Evolutionary conservation across 108 stramenopile genomes (phyloP), one percentile per base, ranked within the genome.

Genomic region (Bacterosira constricta): DNA sequence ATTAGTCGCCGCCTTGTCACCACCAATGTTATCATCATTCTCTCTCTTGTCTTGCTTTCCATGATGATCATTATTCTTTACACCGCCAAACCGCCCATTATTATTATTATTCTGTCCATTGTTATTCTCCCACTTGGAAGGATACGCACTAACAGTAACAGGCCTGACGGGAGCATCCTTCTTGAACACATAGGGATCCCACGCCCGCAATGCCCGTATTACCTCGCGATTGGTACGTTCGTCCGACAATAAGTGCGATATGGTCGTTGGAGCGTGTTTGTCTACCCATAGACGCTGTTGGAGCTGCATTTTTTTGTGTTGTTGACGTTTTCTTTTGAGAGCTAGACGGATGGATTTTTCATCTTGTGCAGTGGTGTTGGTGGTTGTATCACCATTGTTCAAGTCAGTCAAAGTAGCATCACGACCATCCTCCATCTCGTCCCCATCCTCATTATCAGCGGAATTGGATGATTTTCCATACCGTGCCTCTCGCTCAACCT

Each of bases 151-250:
- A 5, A 50, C 62, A 17, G 65, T 49, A 9, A 44, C 46, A 18
- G 91, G 92, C 21, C 86, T 62, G 2, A 60, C 50, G 23, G 90
- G 91, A 51, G 86, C 79, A 26, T 79, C 87, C 54, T 68, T 64
- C 42, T 85, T 79, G 84, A 99, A 99, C 0, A 99, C 99, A 61
- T 95, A 96, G 17, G 86, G 86, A 81, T 97, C 97, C 99, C 99
- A 99, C 10, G 59, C 82, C 62, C 93, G 77, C 30, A 99, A 44
- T 3, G 94, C 88, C 25, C 91, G 63, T 36, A 99, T 65, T 17
- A 99, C 96, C 62, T 95, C 94, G 20, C 98, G 87, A 81, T 98
- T 98, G 60, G 93, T 96, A 7, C 88, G 81, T 71, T 98, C 97
- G 63, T 97, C 93, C 30, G 92, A 93, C 37, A 99, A 69, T 25